Evolutionary conservation across 139 green algal species (phyloP), one percentile per base, ranked within the genome.

Genomic region (Chlamydomonas sp.): DNA sequence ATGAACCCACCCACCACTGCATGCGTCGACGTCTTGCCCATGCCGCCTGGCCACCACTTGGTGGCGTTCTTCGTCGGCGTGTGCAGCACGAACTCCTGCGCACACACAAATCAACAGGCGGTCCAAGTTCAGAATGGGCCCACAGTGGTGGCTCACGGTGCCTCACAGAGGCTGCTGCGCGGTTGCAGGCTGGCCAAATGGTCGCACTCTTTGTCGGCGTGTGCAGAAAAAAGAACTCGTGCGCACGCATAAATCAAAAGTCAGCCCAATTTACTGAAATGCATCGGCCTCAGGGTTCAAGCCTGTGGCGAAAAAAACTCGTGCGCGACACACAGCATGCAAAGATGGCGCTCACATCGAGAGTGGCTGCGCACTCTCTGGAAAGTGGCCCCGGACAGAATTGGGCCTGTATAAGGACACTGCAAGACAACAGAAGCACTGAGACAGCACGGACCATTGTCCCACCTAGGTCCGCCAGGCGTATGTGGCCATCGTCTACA

Each of bases 11-110:
- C n/a, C n/a, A n/a, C 80, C 2, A 97, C 74, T 0, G 90, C 88
- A 65, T 97, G 90, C 1, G 89, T 97, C 24, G 89, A 72, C 0
- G 94, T 97, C 83, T 96, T 96, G 63, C 90, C 93, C 71, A 96
- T 77, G 48, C 95, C 90, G 28, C 90, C 89, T 0, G 88, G 87
- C 89, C 89, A 96, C 89, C 89, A 96, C 76, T 98, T 98, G 64
- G 86, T 97, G 48, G 78, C 67, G 1, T 83, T 93, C 22, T 90
- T 76, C 0, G 89, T 96, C 62, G 94, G 94, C 0, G 88, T 91
- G 85, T 98, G 88, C 29, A 97, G 65, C 22, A 97, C 79, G 73
- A 98, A 98, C 76, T 95, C 80, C 57, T 90, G 36, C 37, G 48
- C 43, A 54, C n/a, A 30, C 29, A 16, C 22, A 30, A 68, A 49